Evolutionary conservation across 345 rosid genomes (phyloP).

Genomic region (Hibiscus mutabilis): DNA sequence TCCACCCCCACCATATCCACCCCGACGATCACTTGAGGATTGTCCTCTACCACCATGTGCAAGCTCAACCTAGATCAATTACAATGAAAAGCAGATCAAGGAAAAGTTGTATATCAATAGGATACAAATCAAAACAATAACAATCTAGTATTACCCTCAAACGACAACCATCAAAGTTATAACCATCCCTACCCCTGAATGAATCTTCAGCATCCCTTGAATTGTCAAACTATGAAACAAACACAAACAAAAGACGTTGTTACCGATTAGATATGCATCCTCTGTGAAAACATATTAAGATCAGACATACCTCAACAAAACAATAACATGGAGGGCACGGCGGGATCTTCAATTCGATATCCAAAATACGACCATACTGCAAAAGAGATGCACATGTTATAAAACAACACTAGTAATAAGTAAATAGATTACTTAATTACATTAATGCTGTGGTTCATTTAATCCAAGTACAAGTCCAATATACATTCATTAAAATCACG

Average conservation of each 20-base stretch:
- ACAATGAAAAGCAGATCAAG: slow-evolving; percentile 7
- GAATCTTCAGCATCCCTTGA: slow-evolving; percentile 73
- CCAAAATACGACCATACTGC: slow-evolving; percentile 85
- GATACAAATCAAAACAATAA: neutral
- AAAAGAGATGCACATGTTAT: slow-evolving; percentile 7
- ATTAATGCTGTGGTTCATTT: neutral
- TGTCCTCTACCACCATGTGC: slow-evolving; percentile 98
- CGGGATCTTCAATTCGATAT: slow-evolving; percentile 89
- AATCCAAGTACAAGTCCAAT: neutral
- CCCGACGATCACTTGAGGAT: slow-evolving; percentile 67
- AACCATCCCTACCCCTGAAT: slow-evolving; percentile 79
- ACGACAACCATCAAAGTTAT: slow-evolving; percentile 69
- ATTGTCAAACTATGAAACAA: slow-evolving; percentile 45
- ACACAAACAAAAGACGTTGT: slow-evolving; percentile 3
- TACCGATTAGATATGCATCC: neutral
- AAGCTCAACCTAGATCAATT: slow-evolving; percentile 74
- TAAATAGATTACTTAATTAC: neutral
- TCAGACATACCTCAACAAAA: slow-evolving; percentile 76
- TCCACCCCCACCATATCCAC: slow-evolving; percentile 42
- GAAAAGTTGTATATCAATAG: neutral
- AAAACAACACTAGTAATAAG: neutral
- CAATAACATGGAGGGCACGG: slow-evolving; percentile 95
- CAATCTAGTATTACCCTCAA: slow-evolving; percentile 38
- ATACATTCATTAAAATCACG: neutral
- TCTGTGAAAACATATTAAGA: neutral